Evolutionary conservation across 1,284 basidiomycete species (phyloP), one percentile per base, ranked within the genome.

Genomic region (Moesziomyces aphidis): DNA sequence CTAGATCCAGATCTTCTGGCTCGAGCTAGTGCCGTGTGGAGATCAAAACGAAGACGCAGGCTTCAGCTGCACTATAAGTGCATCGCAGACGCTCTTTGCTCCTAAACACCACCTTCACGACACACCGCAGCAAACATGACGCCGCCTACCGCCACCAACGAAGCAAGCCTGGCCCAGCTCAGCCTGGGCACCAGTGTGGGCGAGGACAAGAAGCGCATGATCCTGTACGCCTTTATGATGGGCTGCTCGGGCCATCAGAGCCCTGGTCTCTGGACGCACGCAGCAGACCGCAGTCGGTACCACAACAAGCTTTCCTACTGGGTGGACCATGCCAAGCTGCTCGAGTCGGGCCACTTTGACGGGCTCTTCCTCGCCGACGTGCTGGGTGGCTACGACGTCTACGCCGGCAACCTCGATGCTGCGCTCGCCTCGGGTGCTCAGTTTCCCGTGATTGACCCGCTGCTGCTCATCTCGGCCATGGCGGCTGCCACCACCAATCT

Each of bases 331-430:
- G 80, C 80, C 54, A 77, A 80, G 56, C 64, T 81, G 22, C 73
- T 79, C 44, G 80, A 82, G 50, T 44, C 60, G 19, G 77, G 61
- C 24, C 68, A 78, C 46, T 77, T 80, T 28, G 78, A 80, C 53
- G 78, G 81, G 7, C 57, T 83, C 39, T 83, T 83, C 59, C 74
- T 82, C 15, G 82, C 82, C 47, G 82, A 83, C 39, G 77, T 79
- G 4, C 64, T 81, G 8, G 82, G 82, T 5, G 79, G 79, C 9
- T 83, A 83, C 65, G 80, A 82, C 22, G 71, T 80, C 9, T 83
- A 83, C 57, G 61, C 56, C 4, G 61, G 63, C 1, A 74, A 75
- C 28, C 69, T 74, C 50, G 71, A 77, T n/a, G 76, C 78, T 1
- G 80, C 82, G 1, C 60, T 80, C 1, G 42, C 65, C 0, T 78